Evolutionary conservation across 208 protist genomes (phyloP).

Genomic region (Borovskyia barvae): DNA sequence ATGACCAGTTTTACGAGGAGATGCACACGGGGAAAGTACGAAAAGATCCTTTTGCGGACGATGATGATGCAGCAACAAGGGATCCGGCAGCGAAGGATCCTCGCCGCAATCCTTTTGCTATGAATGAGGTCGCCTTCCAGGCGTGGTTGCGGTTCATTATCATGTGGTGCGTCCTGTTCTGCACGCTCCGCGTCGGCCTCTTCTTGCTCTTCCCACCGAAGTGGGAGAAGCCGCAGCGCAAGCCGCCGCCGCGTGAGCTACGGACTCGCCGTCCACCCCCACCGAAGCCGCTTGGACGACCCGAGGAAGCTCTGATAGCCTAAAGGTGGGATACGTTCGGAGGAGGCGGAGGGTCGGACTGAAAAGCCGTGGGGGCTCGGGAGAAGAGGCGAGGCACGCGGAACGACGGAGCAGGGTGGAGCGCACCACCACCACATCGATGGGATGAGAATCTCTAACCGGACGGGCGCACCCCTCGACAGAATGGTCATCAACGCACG

Average conservation of each 20-base stretch:
- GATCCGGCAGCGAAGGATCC: conserved; percentile 41
- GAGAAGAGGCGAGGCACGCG: not conserved
- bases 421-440: too few relatives aligned
- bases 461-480: too few relatives aligned
- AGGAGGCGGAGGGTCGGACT: not conserved
- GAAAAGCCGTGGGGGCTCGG: not conserved
- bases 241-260: conserved; percentile 61
- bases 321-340: not conserved
- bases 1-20: conserved; percentile 89
- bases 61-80: conserved; percentile 65
- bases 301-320: conserved; percentile 29
- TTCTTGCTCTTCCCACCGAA: conserved; percentile 83
- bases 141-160: conserved; percentile 89
- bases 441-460: too few relatives aligned
- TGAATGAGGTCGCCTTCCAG: conserved; percentile 80
- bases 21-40: conserved; percentile 89
- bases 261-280: conserved; percentile 33
- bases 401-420: too few relatives aligned
- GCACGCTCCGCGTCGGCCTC: conserved; percentile 56
- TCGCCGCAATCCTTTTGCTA: conserved; percentile 72
- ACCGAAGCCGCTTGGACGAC: conserved; percentile 58
- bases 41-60: conserved; percentile 76
- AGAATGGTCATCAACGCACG: too few relatives aligned
- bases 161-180: conserved; percentile 80
- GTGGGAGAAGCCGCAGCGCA: conserved; percentile 65